A percentile compares a stretch with the other conserved stretches of the same genome.
phyloP scores from a whole-genome alignment of 108 stramenopile genomes.

The Nitzschia palea region DNA sequence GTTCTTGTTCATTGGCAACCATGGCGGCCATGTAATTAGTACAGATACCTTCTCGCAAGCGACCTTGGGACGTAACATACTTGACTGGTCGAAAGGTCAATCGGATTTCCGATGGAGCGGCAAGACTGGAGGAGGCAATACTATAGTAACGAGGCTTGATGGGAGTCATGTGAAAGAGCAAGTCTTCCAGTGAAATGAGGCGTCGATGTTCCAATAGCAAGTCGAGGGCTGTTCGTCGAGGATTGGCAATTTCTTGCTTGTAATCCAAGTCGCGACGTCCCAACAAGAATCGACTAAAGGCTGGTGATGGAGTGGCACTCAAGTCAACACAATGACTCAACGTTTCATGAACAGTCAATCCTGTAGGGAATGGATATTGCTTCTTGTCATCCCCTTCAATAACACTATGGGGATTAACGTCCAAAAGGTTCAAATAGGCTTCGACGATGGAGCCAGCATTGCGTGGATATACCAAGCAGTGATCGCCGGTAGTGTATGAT shows the following conservation, averaged over 20 bases:
- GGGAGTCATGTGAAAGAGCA: slow-evolving; percentile 49
- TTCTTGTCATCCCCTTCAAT: slow-evolving; percentile 18
- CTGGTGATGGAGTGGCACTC: slow-evolving; percentile 60
- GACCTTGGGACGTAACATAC: slow-evolving; percentile 45
- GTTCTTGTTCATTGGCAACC: slow-evolving; percentile 17
- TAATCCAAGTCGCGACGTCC: slow-evolving; percentile 56
- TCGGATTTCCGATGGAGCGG: slow-evolving; percentile 32
- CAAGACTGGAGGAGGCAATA: slow-evolving; percentile 54
- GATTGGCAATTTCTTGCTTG: slow-evolving; percentile 52
- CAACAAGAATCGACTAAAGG: slow-evolving; percentile 47
- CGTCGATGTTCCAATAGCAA: slow-evolving; percentile 18
- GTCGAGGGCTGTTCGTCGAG: slow-evolving; percentile 60
- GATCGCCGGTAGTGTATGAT: slow-evolving; percentile 60
- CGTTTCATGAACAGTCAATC: slow-evolving; percentile 59
- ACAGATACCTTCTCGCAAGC: slow-evolving; percentile 54
- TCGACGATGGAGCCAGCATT: slow-evolving; percentile 54
- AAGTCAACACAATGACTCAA: slow-evolving; percentile 62
- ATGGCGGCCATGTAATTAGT: slow-evolving; percentile 52
- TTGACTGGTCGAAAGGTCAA: slow-evolving; percentile 64
- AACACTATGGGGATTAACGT: slow-evolving; percentile 54
- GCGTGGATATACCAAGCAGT: slow-evolving; percentile 64
- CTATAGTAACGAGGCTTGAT: slow-evolving; percentile 75
- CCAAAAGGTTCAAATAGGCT: slow-evolving; percentile 43
- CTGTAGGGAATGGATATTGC: slow-evolving; percentile 54
- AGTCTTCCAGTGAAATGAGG: slow-evolving; percentile 54